Evolutionary conservation across 768 basidiomycete species (phyloP).

Genomic region (Russula foetens): DNA sequence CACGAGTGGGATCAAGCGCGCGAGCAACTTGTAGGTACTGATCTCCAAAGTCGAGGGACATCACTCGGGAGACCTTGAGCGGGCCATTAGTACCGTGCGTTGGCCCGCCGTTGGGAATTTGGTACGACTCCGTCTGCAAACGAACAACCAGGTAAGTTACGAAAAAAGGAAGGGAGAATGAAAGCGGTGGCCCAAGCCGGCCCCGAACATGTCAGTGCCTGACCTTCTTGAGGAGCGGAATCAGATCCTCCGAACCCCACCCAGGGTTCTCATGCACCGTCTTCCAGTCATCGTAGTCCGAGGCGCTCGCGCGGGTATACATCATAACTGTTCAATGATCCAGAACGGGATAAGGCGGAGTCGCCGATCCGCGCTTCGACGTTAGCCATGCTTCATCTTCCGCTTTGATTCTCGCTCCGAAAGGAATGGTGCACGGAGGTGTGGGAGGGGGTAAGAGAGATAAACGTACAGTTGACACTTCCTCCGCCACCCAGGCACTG

Average conservation of each 20-base stretch:
- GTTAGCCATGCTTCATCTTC: no score
- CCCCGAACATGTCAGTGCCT: neutral
- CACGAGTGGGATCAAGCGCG: conserved; percentile 21
- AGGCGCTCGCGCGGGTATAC: conserved; percentile 52
- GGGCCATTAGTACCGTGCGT: conserved; percentile 44
- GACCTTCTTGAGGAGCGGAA: conserved; percentile 54
- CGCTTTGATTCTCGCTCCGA: no score
- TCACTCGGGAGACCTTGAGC: conserved; percentile 29
- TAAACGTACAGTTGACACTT: no score
- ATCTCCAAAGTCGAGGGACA: conserved; percentile 20
- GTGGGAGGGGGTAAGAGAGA: no score
- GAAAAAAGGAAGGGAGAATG: no score
- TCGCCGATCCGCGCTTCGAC: no score
- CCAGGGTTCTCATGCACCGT: conserved; percentile 42
- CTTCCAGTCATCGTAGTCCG: conserved; percentile 63
- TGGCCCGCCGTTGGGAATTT: conserved; percentile 23
- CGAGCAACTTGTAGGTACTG: conserved; percentile 26
- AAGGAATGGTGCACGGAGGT: no score
- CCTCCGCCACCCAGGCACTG: no score
- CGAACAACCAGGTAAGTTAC: neutral
- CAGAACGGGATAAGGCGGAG: no score
- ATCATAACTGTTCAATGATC: conserved; percentile 25
- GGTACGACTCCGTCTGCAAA: conserved; percentile 33
- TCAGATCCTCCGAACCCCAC: conserved; percentile 50
- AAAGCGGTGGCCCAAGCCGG: no score